A percentile compares a stretch with the other conserved stretches of the same genome.
phyloP scores from a whole-genome alignment of 495 filamentous ascomycete species.

The Podospora conica region DNA sequence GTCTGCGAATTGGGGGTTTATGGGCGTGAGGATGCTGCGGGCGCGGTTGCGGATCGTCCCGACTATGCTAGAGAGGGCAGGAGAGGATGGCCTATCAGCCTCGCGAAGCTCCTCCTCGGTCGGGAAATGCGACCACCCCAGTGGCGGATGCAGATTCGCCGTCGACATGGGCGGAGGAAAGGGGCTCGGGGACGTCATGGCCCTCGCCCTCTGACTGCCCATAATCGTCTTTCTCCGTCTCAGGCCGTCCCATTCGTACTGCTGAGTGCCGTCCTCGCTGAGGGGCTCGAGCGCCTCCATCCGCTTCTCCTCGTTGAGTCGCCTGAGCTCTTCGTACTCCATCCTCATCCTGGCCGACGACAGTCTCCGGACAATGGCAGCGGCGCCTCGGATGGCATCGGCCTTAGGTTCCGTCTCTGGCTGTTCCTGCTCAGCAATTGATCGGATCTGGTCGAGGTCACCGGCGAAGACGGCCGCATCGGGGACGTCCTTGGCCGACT shows the following conservation, averaged over 20 bases:
- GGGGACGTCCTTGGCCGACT: constrained; percentile 94
- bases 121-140: constrained; percentile 85
- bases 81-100: constrained; percentile 41
- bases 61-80: constrained; percentile 51
- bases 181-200: constrained; percentile 30
- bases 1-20: constrained; percentile 34
- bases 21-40: constrained; percentile 44
- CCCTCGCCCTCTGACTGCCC: constrained; percentile 38
- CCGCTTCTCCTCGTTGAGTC: constrained; percentile 70
- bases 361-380: constrained; percentile 80
- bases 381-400: constrained; percentile 88
- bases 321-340: constrained; percentile 73
- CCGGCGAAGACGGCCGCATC: constrained; percentile 90
- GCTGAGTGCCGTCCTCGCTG: constrained; percentile 50
- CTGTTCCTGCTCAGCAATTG: constrained; percentile 89
- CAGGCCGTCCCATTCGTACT: constrained; percentile 90
- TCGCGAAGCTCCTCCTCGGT: constrained; percentile 54
- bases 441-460: constrained; percentile 89
- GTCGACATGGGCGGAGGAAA: constrained; percentile 29
- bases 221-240: constrained; percentile 72
- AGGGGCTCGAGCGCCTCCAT: constrained; percentile 67
- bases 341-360: constrained; percentile 69
- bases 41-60: constrained; percentile 53
- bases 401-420: constrained; percentile 94
- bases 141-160: constrained; percentile 63